Evolutionary conservation across 495 filamentous ascomycete genomes (phyloP).

Genomic region (Penicillium roqueforti): DNA sequence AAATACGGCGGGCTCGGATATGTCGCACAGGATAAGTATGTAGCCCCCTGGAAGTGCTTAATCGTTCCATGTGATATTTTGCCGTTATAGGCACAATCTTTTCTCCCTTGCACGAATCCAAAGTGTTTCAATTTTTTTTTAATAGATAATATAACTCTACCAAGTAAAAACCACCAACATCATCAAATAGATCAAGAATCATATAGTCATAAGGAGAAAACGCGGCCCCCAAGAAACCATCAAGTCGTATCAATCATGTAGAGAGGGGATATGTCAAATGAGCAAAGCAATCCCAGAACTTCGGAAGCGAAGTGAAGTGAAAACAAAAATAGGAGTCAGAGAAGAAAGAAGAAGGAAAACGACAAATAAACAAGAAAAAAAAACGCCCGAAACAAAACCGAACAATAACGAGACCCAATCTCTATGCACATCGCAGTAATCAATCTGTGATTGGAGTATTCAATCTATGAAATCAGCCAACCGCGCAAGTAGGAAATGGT

Average conservation of each 20-base stretch:
- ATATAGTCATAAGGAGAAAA: constrained; percentile 2
- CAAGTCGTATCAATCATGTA: constrained; percentile 9
- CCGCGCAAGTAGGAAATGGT: constrained; percentile 8
- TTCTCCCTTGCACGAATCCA: too few species aligned
- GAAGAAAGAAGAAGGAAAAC: too few species aligned
- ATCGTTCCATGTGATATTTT: too few species aligned
- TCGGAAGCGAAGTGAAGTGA: not conserved
- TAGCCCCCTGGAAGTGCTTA: too few species aligned
- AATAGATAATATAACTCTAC: not conserved
- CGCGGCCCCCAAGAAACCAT: constrained; percentile 2
- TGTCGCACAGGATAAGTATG: too few species aligned
- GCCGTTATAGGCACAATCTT: too few species aligned
- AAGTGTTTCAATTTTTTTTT: constrained; percentile 8
- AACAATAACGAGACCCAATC: constrained; percentile 5
- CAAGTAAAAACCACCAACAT: not conserved
- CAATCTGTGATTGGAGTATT: constrained; percentile 7
- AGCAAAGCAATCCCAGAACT: constrained; percentile 5
- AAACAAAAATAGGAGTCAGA: not conserved
- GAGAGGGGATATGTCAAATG: not conserved
- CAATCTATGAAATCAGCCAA: constrained; percentile 25
- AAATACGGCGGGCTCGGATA: too few species aligned
- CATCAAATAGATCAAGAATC: constrained; percentile 3
- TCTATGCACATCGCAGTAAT: constrained; percentile 23
- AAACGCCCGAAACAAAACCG: constrained; percentile 2
- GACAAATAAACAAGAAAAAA: not conserved